Base-by-base conservation (phyloP, 208 protist species). In the Trypanosoma theileri region DNA sequence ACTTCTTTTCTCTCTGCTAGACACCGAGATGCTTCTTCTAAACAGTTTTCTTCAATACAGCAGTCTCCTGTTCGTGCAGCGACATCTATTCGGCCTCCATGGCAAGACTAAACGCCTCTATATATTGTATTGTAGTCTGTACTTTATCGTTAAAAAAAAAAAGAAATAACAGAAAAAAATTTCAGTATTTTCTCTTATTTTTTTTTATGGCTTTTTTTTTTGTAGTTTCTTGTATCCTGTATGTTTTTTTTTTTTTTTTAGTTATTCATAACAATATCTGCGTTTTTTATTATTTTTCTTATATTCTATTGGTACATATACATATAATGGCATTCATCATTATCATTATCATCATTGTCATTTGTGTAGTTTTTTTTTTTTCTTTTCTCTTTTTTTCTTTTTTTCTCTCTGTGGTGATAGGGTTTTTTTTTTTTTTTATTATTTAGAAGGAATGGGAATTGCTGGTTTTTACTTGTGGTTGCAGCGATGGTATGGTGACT, bases 401-500 rank as follows among this genome's bases (percentile, higher is more conserved):
- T 35, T 35, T 35, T 35, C 6, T 35, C 6, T 35, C 6, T 35
- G 28, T 8, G 28, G 28, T 35, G 28, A 35, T 35, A 35, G 28
- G 28, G 28, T 1, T n/a, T n/a, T n/a, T n/a, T n/a, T n/a, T n/a
- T n/a, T n/a, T n/a, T n/a, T n/a, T n/a, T n/a, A n/a, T n/a, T n/a
- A n/a, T 35, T 35, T 35, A 35, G 28, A 35, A 35, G 28, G 28
- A 26, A 96, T 96, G 91, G 91, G 91, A 52, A 94, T 96, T 72
- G 91, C 91, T 1, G 91, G 91, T 24, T 96, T 96, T 48, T 96
- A 90, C 64, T 52, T 94, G 69, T 96, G 91, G 89, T 78, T 96
- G 51, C 82, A 93, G 82, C 80, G 83, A 21, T 91, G 76, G 77
- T 96, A 96, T 60, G 76, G 56, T 0, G 59, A 85, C 64, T 96